Evolutionary conservation across 2,329 filamentous ascomycete genomes (phyloP).

Genomic region (Apiospora marii): DNA sequence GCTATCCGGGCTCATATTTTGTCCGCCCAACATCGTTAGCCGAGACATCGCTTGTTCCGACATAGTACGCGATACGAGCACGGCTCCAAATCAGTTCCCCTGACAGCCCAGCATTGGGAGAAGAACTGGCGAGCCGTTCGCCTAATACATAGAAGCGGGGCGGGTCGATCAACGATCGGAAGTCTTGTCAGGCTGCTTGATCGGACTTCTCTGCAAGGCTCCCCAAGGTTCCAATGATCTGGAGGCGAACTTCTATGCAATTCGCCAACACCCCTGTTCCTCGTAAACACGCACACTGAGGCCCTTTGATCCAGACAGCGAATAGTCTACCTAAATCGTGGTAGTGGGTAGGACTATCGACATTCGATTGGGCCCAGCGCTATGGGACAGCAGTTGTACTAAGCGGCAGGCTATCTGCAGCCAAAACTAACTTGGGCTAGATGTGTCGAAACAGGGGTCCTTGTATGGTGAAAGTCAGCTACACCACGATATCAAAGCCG

Average conservation of each 20-base stretch:
- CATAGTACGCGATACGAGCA: background rate
- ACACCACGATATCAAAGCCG: background rate
- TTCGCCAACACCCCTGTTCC: slow-evolving; percentile 1
- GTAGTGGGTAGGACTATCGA: background rate
- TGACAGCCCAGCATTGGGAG: background rate
- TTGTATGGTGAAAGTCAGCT: background rate
- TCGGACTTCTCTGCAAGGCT: background rate
- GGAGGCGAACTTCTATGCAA: background rate
- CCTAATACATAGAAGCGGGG: background rate
- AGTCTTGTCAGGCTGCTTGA: background rate
- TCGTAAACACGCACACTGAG: background rate
- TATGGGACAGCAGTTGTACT: background rate
- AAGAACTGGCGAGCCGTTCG: background rate
- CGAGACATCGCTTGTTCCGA: background rate
- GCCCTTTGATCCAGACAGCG: background rate
- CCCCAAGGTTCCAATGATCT: background rate
- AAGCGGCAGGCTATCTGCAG: background rate
- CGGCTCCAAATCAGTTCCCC: background rate
- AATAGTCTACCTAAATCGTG: background rate
- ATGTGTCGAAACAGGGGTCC: background rate
- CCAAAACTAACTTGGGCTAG: background rate
- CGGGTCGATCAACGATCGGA: background rate
- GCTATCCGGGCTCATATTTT: background rate
- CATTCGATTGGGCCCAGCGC: background rate
- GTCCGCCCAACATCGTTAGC: background rate